Evolutionary conservation across 1,139 yeast genomes (phyloP), one percentile per base, ranked within the genome.

Genomic region (Pneumocystis carinii): DNA sequence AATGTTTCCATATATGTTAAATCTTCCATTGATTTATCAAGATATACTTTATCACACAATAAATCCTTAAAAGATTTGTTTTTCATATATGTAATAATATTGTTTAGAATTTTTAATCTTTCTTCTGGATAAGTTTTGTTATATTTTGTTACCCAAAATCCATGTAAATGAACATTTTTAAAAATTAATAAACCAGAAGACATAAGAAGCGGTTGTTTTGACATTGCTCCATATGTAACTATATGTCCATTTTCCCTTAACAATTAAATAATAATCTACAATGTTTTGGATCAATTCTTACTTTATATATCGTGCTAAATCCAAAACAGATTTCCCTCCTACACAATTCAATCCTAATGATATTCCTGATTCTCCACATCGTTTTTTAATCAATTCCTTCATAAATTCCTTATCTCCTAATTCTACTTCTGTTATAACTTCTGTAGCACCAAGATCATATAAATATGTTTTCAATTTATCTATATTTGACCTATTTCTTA

Each of bases 181-280:
- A 92, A 92, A 68, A 94, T 90, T 71, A 88, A 87, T 66, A 88
- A 76, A 0, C 96, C 83, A 0, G 97, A 89, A 58, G 97, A 97
- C 65, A 92, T 75, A 19, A 83, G 81, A 35, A 94, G 94, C 2
- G 98, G 98, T 75, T 89, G 92, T 78, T 85, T 84, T 5, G 97
- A 88, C 98, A 92, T 92, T 61, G 96, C 98, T 37, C 99, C 99
- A 72, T 92, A 92, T 0, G 98, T 90, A 70, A 87, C 83, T 79
- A 92, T 78, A 67, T 86, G 79, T 1, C 83, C 84, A 38, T 48
- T 14, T 24, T 17, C n/a, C 27, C 55, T 48, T 48, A 48, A 24
- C 24, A 24, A 15, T 90, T 88, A 17, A 62, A 55, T 38, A 57
- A 57, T 38, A 27, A 14, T 12, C n/a, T 37, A 37, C 7, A 48